These are phyloP conservation scores for Ceratonia siliqua DNA, from an alignment of 306 rosid species.

Conservation along the genomic window DNA sequence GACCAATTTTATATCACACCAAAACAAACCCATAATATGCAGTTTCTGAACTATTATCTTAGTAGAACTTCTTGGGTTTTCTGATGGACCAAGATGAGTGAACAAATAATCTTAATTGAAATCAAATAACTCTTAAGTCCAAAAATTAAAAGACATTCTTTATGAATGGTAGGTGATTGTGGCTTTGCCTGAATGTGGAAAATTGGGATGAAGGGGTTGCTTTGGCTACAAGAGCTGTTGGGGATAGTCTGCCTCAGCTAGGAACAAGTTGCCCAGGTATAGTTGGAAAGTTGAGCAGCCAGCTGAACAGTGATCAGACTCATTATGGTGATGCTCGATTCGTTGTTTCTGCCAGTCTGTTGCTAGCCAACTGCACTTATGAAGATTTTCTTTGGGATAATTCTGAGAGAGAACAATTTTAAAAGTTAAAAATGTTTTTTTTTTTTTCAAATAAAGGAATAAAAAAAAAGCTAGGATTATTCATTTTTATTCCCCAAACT, in stretches of 20 bases:
- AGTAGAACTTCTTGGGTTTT: neutral
- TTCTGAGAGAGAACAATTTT: too few relatives aligned
- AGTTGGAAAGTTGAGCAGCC: slow-evolving; percentile 48
- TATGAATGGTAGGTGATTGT: neutral
- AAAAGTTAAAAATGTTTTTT: too few relatives aligned
- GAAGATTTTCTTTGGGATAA: slow-evolving; percentile 8
- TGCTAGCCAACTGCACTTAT: neutral
- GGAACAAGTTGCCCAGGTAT: slow-evolving; percentile 12
- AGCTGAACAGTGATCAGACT: slow-evolving; percentile 62
- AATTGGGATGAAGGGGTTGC: slow-evolving; percentile 54
- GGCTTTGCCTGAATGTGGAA: slow-evolving; percentile 60
- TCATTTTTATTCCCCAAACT: too few relatives aligned
- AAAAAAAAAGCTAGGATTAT: too few relatives aligned
- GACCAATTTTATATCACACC: neutral
- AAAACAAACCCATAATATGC: neutral
- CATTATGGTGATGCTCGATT: neutral
- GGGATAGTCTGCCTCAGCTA: slow-evolving; percentile 37
- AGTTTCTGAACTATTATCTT: neutral
- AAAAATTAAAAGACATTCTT: slow-evolving; percentile 1
- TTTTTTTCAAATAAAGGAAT: too few relatives aligned
- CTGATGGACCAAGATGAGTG: neutral
- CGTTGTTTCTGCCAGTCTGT: neutral
- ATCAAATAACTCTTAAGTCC: neutral
- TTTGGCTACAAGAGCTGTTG: slow-evolving; percentile 47
- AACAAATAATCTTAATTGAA: neutral